Evolutionary conservation across 2,329 filamentous ascomycete genomes (phyloP), one percentile per base, ranked within the genome.

Genomic region (Atkinsonella hypoxylon): DNA sequence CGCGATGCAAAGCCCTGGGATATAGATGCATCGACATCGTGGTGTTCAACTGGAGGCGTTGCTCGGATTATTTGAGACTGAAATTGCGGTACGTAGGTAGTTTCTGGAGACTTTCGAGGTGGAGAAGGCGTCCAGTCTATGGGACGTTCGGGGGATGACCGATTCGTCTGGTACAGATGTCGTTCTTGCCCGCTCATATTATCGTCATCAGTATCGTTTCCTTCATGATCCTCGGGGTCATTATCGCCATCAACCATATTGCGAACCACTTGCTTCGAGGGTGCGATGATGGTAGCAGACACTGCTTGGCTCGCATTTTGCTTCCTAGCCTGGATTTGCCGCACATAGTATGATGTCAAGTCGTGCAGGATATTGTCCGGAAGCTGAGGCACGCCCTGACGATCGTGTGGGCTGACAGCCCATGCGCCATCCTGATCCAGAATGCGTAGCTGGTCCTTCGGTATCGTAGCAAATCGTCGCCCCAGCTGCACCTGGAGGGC

Each of bases 391-490:
- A 58, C 32, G 2, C 59, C 61, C 10, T 61, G 58, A 17, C 56
- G 54, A 9, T 52, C 53, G 13, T 56, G 60, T 6, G 60, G 46
- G 38, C 60, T 55, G 3, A 61, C 55, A 3, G 61, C 62, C 71
- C 71, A 74, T 1, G 70, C 62, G 48, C 64, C 59, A 3, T 59
- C 47, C 0, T 56, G 51, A 2, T 67, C 62, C 1, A 75, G 58
- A 2, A 74, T 57, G 4, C 49, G 48, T 26, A 60, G 60, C 54
- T 76, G 73, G 40, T 71, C 64, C 15, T 59, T 62, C 0, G 70
- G 67, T 7, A 74, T 62, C 22, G 50, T 62, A 17, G 63, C 52
- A 18, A 64, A 54, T 12, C 60, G 61, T 11, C 59, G 62, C 43
- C 56, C 43, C 41, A 67, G 54, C 36, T 63, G 53, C 34, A 57